A percentile compares a stretch with the other conserved stretches of the same genome.
phyloP scores from a whole-genome alignment of 1,284 basidiomycete genomes.

The Pterula multifida region DNA sequence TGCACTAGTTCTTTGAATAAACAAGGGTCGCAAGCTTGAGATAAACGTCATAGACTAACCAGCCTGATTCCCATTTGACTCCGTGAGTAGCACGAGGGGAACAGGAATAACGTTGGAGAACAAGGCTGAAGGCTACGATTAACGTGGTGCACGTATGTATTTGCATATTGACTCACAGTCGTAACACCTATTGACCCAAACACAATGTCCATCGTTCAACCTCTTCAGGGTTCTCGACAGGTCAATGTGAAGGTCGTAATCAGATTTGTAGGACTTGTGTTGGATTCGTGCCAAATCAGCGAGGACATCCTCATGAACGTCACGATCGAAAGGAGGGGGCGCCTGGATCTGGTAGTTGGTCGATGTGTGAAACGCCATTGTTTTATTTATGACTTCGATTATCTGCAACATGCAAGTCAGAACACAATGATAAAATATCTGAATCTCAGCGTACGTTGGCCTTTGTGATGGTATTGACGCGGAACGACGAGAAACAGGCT shows the following conservation, averaged over 20 bases:
- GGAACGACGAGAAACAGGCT: not conserved
- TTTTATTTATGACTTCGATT: slow-evolving; percentile 1
- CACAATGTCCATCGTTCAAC: slow-evolving; percentile 7
- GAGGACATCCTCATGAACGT: not conserved
- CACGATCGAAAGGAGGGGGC: not conserved
- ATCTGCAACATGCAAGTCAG: not conserved
- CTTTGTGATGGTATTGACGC: not conserved
- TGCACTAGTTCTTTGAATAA: slow-evolving; percentile 8
- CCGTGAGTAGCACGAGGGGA: slow-evolving; percentile 7
- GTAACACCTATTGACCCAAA: slow-evolving; percentile 5
- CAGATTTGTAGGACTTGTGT: slow-evolving; percentile 2
- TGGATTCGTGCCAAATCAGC: slow-evolving; percentile 3
- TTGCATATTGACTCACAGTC: slow-evolving; percentile 3
- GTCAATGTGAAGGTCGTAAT: slow-evolving; percentile 7
- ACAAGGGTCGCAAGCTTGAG: not conserved
- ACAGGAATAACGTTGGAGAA: slow-evolving; percentile 5
- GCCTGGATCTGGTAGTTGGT: slow-evolving; percentile 1
- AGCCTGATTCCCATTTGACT: slow-evolving; percentile 2
- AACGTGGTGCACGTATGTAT: not conserved
- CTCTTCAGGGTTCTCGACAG: slow-evolving; percentile 5
- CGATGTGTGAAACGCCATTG: not conserved
- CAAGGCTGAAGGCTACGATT: not conserved
- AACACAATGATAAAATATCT: not conserved
- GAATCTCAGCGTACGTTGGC: not conserved
- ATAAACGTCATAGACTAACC: not conserved